A percentile compares a stretch with the other conserved stretches of the same genome.
These are phyloP conservation scores for Cyclotella choctawhatcheeana DNA, from an alignment of 108 stramenopile genomes.

Conservation along the genomic window DNA sequence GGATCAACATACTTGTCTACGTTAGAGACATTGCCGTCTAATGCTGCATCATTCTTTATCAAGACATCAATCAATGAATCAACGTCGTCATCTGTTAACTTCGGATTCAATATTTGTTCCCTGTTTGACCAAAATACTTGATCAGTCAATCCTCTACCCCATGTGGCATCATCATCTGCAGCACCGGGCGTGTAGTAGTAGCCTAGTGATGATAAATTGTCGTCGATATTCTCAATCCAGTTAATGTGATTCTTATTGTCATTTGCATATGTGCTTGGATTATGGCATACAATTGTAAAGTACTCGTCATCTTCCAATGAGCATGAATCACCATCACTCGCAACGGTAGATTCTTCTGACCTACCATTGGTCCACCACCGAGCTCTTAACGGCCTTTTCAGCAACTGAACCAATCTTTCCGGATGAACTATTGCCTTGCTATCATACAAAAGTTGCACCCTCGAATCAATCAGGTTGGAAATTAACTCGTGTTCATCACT, in stretches of 20 bases:
- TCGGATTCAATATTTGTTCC: slow-evolving; percentile 6
- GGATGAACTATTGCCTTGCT: slow-evolving; percentile 69
- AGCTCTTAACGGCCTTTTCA: slow-evolving; percentile 38
- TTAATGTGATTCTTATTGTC: slow-evolving; percentile 30
- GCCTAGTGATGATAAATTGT: slow-evolving; percentile 1
- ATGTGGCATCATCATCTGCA: slow-evolving; percentile 81
- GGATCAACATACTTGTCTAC: neutral
- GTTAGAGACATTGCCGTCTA: neutral
- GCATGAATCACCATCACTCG: neutral
- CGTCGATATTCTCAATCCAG: slow-evolving; percentile 28
- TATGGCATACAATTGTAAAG: slow-evolving; percentile 58
- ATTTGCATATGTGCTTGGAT: slow-evolving; percentile 46
- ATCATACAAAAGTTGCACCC: slow-evolving; percentile 59
- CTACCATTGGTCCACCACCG: slow-evolving; percentile 26
- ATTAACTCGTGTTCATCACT: slow-evolving; percentile 57
- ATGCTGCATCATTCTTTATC: slow-evolving; percentile 11
- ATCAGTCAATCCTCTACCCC: slow-evolving; percentile 65
- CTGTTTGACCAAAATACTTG: slow-evolving; percentile 65
- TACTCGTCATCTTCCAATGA: slow-evolving; percentile 22
- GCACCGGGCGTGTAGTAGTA: slow-evolving; percentile 73
- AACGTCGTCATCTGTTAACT: slow-evolving; percentile 46
- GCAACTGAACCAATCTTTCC: slow-evolving; percentile 13
- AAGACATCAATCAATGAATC: slow-evolving; percentile 49
- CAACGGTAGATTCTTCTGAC: slow-evolving; percentile 11
- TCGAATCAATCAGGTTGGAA: slow-evolving; percentile 47